phyloP scores from a whole-genome alignment of 2,329 filamentous ascomycete species.

The Myriangium duriaei region DNA sequence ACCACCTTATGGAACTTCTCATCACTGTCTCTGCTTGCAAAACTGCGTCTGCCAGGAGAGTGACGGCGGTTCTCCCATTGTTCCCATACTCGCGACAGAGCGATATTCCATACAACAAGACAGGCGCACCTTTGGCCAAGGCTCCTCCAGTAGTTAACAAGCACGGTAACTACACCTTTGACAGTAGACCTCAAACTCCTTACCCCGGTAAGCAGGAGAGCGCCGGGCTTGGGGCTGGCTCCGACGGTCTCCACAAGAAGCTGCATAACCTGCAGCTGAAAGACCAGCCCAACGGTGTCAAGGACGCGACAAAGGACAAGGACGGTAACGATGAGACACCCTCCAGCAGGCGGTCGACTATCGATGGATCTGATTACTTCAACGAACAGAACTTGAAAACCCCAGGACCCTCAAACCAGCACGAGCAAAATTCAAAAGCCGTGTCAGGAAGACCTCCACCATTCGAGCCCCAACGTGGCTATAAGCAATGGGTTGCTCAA shows the following conservation, averaged over 20 bases:
- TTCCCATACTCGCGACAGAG: slow-evolving; percentile 96
- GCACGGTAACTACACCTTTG: slow-evolving; percentile 67
- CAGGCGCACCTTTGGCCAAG: slow-evolving; percentile 74
- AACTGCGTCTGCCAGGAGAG: slow-evolving; percentile 77
- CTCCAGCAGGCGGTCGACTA: slow-evolving; percentile 15
- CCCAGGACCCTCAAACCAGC: slow-evolving; percentile 11
- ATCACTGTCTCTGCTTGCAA: slow-evolving; percentile 99
- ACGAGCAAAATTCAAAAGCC: slow-evolving; percentile 46
- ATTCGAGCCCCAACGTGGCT: slow-evolving; percentile 76
- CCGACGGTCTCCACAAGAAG: slow-evolving; percentile 58
- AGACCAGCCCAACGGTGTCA: slow-evolving; percentile 35
- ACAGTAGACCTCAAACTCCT: slow-evolving; percentile 81
- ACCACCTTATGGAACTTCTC: slow-evolving; percentile 89
- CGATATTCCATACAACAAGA: slow-evolving; percentile 93
- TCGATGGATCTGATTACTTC: slow-evolving; percentile 19
- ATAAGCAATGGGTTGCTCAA: slow-evolving; percentile 98
- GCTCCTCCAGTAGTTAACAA: slow-evolving; percentile 37
- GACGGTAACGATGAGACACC: slow-evolving; percentile 8
- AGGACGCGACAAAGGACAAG: slow-evolving; percentile 11
- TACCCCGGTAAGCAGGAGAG: slow-evolving; percentile 58
- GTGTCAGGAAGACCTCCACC: slow-evolving; percentile 39
- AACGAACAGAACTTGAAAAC: slow-evolving; percentile 11
- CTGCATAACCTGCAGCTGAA: slow-evolving; percentile 55
- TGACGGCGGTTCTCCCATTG: slow-evolving; percentile 85
- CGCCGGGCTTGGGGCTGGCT: slow-evolving; percentile 51